These are phyloP conservation scores for Gonium pectorale DNA, from an alignment of 139 green algal genomes.

Conservation along the genomic window DNA sequence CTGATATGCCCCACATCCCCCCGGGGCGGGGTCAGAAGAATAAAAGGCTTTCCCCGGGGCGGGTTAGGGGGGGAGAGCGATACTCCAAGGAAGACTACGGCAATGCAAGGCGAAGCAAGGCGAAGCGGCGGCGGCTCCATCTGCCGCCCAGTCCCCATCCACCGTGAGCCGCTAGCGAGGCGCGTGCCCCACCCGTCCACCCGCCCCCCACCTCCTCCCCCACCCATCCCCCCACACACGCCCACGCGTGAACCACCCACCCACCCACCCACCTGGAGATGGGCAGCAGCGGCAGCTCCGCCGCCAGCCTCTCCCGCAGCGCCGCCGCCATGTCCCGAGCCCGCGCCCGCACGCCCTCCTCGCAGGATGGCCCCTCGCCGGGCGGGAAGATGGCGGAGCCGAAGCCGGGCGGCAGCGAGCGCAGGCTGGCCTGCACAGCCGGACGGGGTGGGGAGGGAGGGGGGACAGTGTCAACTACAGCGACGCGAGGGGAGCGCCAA, in stretches of 20 bases:
- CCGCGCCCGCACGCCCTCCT: slow-evolving; percentile 50
- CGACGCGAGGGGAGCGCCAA: too few relatives aligned
- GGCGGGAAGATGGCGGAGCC: slow-evolving; percentile 48
- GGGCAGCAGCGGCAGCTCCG: slow-evolving; percentile 69
- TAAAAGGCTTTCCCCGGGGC: too few relatives aligned
- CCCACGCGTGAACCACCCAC: background rate
- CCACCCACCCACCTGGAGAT: slow-evolving; percentile 57
- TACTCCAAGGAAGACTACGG: too few relatives aligned
- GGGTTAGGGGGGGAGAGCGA: too few relatives aligned
- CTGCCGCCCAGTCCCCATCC: too few relatives aligned
- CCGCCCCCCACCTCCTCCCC: background rate
- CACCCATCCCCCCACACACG: background rate
- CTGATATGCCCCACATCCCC: too few relatives aligned
- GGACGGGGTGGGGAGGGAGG: background rate
- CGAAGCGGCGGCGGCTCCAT: too few relatives aligned
- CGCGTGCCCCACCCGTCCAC: background rate
- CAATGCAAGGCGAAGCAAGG: too few relatives aligned
- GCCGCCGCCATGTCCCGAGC: slow-evolving; percentile 30
- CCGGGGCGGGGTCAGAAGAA: too few relatives aligned
- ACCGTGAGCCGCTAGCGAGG: too few relatives aligned
- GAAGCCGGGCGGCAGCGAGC: slow-evolving; percentile 63
- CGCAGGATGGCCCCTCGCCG: background rate
- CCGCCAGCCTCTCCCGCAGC: slow-evolving; percentile 59
- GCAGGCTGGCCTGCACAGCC: slow-evolving; percentile 62
- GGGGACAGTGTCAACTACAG: too few relatives aligned